A percentile compares a stretch with the other conserved stretches of the same genome.
Conservation (phyloP, 2,329 filamentous ascomycete species). For the Colletotrichum gigasporum region DNA sequence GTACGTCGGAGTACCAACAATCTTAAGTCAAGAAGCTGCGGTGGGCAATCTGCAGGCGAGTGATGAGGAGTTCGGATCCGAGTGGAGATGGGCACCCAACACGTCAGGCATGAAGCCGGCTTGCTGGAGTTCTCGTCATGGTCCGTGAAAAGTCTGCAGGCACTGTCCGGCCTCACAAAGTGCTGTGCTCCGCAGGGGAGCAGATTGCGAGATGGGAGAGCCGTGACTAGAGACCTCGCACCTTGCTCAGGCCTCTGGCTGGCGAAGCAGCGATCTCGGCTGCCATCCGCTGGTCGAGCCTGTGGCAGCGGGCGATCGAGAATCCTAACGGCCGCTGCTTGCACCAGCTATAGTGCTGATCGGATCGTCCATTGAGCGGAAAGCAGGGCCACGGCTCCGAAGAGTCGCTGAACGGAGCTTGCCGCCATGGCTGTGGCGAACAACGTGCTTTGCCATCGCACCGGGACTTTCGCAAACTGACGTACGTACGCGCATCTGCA, state of each 20-base stretch:
- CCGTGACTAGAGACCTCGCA: too few species aligned
- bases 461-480: not conserved
- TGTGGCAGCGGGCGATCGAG: not conserved
- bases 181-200: not conserved
- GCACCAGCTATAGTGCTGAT: not conserved
- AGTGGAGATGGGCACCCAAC: not conserved
- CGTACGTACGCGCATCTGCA: not conserved
- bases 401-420: not conserved
- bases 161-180: not conserved
- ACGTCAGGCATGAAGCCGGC: conserved; percentile 10
- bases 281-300: not conserved
- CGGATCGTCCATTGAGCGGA: not conserved
- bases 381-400: not conserved
- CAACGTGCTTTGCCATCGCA: not conserved
- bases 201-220: not conserved
- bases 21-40: conserved; percentile 4
- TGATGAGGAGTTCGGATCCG: conserved; percentile 10
- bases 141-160: conserved; percentile 1
- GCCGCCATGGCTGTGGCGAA: not conserved
- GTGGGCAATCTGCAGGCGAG: not conserved
- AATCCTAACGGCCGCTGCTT: not conserved
- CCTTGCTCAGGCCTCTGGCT: too few species aligned
- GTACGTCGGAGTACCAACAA: conserved; percentile 6
- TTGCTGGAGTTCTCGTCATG: not conserved
- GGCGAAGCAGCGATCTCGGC: not conserved